A percentile compares a stretch with the other conserved stretches of the same genome.
These are phyloP conservation scores for Pythium dissimile DNA, from an alignment of 352 stramenopile species.

Conservation along the genomic window DNA sequence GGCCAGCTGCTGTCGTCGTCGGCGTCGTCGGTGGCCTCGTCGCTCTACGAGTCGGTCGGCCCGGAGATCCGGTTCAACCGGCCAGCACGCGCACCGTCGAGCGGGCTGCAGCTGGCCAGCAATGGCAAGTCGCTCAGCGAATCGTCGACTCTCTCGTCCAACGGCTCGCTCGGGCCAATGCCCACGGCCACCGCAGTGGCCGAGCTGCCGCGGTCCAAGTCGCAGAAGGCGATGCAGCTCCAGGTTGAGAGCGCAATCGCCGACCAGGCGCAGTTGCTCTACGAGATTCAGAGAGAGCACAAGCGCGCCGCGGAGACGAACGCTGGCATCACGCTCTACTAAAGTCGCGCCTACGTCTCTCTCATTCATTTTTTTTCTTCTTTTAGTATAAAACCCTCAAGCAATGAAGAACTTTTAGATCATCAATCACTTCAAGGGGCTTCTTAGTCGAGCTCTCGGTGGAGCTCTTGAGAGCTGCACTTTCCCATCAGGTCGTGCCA, in stretches of 20 bases:
- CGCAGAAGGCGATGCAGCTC: constrained; percentile 24
- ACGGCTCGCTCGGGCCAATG: constrained; percentile 10
- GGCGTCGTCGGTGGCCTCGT: constrained; percentile 12
- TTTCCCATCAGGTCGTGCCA: too few species aligned
- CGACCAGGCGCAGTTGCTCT: constrained; percentile 48
- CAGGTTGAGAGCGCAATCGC: constrained; percentile 54
- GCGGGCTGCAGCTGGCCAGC: background rate
- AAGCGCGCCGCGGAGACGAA: constrained; percentile 11
- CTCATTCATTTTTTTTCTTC: too few species aligned
- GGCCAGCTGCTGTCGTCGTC: constrained; percentile 13
- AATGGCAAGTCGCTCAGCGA: constrained; percentile 16
- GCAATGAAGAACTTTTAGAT: background rate
- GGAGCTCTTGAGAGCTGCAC: too few species aligned
- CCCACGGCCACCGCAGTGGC: background rate
- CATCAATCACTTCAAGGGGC: too few species aligned
- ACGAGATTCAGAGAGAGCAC: constrained; percentile 38
- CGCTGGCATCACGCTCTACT: background rate
- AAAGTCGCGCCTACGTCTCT: too few species aligned
- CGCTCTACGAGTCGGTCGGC: constrained; percentile 2
- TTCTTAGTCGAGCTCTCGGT: too few species aligned
- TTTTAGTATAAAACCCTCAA: too few species aligned
- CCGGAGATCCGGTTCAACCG: constrained; percentile 13
- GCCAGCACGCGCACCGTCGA: background rate
- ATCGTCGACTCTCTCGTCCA: constrained; percentile 16
- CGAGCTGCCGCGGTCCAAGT: background rate